A percentile compares a stretch with the other conserved stretches of the same genome.
phyloP scores from a whole-genome alignment of 2,329 filamentous ascomycete species.

The Diaporthe sp. region DNA sequence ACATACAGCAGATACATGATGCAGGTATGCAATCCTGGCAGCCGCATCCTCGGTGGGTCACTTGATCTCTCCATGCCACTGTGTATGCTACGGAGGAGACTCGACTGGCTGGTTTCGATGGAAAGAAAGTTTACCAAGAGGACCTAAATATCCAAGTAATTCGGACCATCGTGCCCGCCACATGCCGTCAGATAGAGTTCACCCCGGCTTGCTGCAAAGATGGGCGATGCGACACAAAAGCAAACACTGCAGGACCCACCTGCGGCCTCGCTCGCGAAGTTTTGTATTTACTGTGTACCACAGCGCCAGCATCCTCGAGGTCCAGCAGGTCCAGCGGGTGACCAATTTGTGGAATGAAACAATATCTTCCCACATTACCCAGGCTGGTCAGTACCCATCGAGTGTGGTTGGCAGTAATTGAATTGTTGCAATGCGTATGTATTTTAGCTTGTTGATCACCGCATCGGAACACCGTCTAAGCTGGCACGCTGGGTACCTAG shows the following conservation, averaged over 20 bases:
- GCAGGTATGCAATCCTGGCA: conserved; percentile 4
- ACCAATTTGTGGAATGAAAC: not conserved
- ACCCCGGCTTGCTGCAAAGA: not conserved
- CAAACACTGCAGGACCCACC: not conserved
- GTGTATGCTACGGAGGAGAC: not conserved
- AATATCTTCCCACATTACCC: not conserved
- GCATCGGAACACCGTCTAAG: not conserved
- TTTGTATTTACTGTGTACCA: not conserved
- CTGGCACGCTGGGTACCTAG: no score
- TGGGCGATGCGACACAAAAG: not conserved
- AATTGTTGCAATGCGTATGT: not conserved
- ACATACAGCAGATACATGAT: not conserved
- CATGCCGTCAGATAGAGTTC: not conserved
- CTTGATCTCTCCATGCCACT: conserved; percentile 11
- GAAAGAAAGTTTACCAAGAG: not conserved
- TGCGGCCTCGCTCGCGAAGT: not conserved
- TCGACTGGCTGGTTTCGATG: not conserved
- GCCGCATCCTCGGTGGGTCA: conserved; percentile 14
- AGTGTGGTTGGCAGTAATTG: not conserved
- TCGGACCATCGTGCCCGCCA: not conserved
- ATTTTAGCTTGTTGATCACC: not conserved
- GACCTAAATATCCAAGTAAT: not conserved
- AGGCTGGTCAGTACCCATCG: not conserved
- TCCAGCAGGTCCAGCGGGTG: no score
- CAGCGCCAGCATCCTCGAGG: not conserved